Evolutionary conservation across 2,329 filamentous ascomycete genomes (phyloP), one percentile per base, ranked within the genome.

Genomic region (Colletotrichum gigasporum): DNA sequence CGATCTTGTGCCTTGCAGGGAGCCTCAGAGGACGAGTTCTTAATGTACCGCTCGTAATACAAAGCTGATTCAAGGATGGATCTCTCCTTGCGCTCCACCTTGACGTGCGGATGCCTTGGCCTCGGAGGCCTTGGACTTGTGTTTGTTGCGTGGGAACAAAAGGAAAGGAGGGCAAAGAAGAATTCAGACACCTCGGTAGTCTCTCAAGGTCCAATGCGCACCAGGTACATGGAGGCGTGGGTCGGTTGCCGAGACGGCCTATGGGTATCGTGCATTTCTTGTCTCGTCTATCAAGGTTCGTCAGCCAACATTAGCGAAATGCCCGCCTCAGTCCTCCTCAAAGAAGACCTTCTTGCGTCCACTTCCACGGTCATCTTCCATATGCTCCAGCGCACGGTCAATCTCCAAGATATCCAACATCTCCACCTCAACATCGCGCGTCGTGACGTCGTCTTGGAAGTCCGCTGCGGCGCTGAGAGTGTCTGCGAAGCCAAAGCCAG

Each of bases 21-120:
- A 52, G 48, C 37, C 67, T 52, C 59, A 67, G 59, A 56, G 53
- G 52, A 52, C 18, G 34, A 8, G 52, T 28, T 44, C 14, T 86
- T 80, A 67, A 83, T 90, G 67, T 90, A 86, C 87, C 88, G 88
- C 88, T 89, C 87, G 86, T 87, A 90, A 90, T 90, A 90, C 88
- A 90, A 86, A 90, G 87, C 84, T 82, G 80, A 74, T 73, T 84
- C 87, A 90, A 90, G 88, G 88, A 90, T 87, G 80, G 81, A 75
- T 88, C 88, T 90, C 87, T 86, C 88, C 88, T 90, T 90, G 87
- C 86, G 87, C 88, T 90, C 87, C 88, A 90, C 88, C 88, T 87
- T 84, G 87, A 87, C 87, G 86, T 88, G 88, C 88, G 88, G 86
- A 86, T 55, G 54, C 22, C 52, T 65, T 58, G 50, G 39, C 45